Percentiles rank a stretch among this genome's conserved stretches.
These are phyloP conservation scores for Fistulifera pelliculosa DNA, from an alignment of 108 stramenopile species.

Conservation along the genomic window DNA sequence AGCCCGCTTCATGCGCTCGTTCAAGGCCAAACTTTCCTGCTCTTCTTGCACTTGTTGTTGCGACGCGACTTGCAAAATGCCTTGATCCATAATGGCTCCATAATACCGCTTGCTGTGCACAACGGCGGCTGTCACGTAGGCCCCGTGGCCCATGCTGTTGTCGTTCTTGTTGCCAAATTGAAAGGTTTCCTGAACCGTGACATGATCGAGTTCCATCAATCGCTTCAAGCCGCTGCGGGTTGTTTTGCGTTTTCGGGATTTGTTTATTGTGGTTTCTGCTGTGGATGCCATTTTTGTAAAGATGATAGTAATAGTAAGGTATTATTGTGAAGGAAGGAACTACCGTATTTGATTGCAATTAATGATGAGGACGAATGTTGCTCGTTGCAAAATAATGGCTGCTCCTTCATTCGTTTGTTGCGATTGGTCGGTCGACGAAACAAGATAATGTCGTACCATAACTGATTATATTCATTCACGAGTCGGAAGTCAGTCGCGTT, in stretches of 20 bases:
- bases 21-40: conserved; percentile 32
- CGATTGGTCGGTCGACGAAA: too few species aligned
- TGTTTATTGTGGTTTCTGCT: not conserved
- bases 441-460: too few species aligned
- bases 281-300: too few species aligned
- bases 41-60: conserved; percentile 34
- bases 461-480: too few species aligned
- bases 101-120: conserved; percentile 42
- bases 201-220: conserved; percentile 32
- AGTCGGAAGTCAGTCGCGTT: too few species aligned
- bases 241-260: conserved; percentile 10
- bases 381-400: too few species aligned
- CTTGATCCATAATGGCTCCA: conserved; percentile 41
- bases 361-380: too few species aligned
- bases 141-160: conserved; percentile 35
- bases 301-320: too few species aligned
- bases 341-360: too few species aligned
- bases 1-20: conserved; percentile 29
- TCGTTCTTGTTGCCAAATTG: conserved; percentile 1
- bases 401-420: too few species aligned
- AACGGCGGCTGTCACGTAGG: conserved; percentile 33
- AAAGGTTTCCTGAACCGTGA: conserved; percentile 38
- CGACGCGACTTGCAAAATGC: conserved; percentile 30
- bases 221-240: conserved; percentile 19
- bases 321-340: too few species aligned